These are phyloP conservation scores for Fusarium papillatum DNA, from an alignment of 2,329 filamentous ascomycete genomes.

Conservation along the genomic window DNA sequence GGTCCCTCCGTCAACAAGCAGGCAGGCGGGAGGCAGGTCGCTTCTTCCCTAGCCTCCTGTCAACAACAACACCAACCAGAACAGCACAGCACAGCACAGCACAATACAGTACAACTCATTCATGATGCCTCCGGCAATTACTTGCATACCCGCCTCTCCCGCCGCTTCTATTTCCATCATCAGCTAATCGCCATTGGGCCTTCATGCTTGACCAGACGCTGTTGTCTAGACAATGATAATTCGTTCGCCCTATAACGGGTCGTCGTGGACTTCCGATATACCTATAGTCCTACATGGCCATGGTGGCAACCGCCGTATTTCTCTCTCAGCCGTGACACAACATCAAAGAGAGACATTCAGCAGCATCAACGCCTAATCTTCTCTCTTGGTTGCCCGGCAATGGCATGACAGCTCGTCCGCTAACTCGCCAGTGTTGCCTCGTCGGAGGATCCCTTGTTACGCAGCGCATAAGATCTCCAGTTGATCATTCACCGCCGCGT, in stretches of 20 bases:
- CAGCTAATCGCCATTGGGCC: not conserved
- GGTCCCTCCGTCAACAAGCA: not conserved
- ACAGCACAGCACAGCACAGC: not conserved
- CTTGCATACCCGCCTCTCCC: constrained; percentile 20
- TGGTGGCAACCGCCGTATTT: constrained; percentile 27
- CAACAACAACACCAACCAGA: not conserved
- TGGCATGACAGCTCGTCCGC: constrained; percentile 2
- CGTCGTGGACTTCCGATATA: constrained; percentile 18
- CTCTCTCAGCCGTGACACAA: constrained; percentile 18
- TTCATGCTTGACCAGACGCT: constrained; percentile 8
- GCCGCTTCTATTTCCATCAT: not conserved
- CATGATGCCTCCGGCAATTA: constrained; percentile 9
- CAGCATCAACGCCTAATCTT: constrained; percentile 29
- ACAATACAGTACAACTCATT: not conserved
- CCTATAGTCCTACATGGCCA: not conserved
- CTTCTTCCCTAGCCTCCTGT: not conserved
- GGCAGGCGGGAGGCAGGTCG: not conserved
- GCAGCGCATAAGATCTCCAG: constrained; percentile 29
- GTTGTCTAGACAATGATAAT: constrained; percentile 21
- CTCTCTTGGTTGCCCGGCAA: constrained; percentile 13
- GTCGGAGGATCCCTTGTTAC: constrained; percentile 17
- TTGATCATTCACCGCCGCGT: constrained; percentile 24
- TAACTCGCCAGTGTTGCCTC: not conserved
- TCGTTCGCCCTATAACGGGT: constrained; percentile 14
- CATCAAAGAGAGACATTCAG: not conserved